Conservation (phyloP, 2,329 filamentous ascomycete species). For the Biscogniauxia sp. region DNA sequence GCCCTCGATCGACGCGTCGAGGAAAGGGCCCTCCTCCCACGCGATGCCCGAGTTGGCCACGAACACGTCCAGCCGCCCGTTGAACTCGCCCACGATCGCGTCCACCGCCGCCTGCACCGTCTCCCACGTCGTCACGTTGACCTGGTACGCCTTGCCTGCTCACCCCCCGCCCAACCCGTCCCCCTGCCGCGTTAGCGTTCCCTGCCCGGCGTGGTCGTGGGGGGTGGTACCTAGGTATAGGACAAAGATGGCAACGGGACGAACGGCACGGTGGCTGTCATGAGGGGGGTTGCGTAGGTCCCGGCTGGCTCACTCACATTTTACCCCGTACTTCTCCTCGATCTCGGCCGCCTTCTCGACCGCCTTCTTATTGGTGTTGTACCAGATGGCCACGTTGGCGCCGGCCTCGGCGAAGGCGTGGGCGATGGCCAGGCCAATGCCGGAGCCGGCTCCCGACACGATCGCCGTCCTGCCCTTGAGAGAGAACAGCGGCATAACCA, state of each 20-base stretch:
- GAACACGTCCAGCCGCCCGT: slow-evolving; percentile 73
- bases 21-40: slow-evolving; percentile 67
- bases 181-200: too few species aligned
- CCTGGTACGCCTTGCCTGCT: slow-evolving; percentile 58
- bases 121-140: slow-evolving; percentile 56
- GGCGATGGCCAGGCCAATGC: slow-evolving; percentile 65
- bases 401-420: slow-evolving; percentile 67
- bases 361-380: slow-evolving; percentile 67
- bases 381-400: slow-evolving; percentile 71
- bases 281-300: too few species aligned
- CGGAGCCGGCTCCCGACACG: slow-evolving; percentile 54
- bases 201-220: too few species aligned
- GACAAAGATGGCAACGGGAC: too few species aligned
- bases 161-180: too few species aligned
- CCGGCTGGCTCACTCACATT: slow-evolving; percentile 47
- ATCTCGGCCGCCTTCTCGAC: slow-evolving; percentile 61
- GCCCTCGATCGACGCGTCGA: slow-evolving; percentile 62
- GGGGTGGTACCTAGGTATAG: too few species aligned
- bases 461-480: slow-evolving; percentile 69
- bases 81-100: slow-evolving; percentile 62
- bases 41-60: slow-evolving; percentile 76
- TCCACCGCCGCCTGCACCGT: slow-evolving; percentile 51
- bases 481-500: slow-evolving; percentile 65
- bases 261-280: too few species aligned
- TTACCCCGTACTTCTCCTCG: slow-evolving; percentile 63